Evolutionary conservation across 176 grass and related monocot species (phyloP).

Genomic region (Cenchrus fungigraminus): DNA sequence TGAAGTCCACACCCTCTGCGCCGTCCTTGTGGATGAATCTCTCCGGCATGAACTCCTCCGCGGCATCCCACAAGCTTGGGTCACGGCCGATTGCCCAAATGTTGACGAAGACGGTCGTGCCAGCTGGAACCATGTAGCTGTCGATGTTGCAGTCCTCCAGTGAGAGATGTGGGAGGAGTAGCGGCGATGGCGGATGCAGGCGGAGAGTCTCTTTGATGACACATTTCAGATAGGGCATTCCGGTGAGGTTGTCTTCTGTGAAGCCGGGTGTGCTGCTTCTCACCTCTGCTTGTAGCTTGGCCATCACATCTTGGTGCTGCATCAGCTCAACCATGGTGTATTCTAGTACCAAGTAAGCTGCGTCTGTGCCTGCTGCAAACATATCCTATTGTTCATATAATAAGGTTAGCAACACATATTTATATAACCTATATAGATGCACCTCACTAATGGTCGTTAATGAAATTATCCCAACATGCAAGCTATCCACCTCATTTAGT

Average conservation of each 20-base stretch:
- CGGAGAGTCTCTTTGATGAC: constrained; percentile 52
- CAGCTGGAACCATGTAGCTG: not conserved
- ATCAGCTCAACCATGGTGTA: constrained; percentile 53
- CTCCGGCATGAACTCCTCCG: constrained; percentile 41
- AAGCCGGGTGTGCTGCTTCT: not conserved
- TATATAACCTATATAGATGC: no score
- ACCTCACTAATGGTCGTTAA: no score
- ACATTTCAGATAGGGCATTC: constrained; percentile 23
- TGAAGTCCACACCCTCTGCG: not conserved
- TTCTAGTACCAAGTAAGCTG: constrained; percentile 44
- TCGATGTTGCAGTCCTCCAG: not conserved
- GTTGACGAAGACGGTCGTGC: constrained; percentile 30
- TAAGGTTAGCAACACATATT: not conserved
- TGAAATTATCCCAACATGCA: no score
- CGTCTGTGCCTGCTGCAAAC: constrained; percentile 48
- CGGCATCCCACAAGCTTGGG: constrained; percentile 20
- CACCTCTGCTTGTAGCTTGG: constrained; percentile 43
- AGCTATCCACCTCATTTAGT: no score
- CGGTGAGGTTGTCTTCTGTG: constrained; percentile 23
- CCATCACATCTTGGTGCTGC: constrained; percentile 27
- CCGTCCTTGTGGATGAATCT: constrained; percentile 28
- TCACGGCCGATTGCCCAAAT: constrained; percentile 37
- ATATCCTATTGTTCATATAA: constrained; percentile 35
- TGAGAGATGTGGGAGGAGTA: constrained; percentile 42
- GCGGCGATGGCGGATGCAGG: constrained; percentile 43